Evolutionary conservation across 1,139 yeast genomes (phyloP), one percentile per base, ranked within the genome.

Genomic region (Candida tetrigidarum): DNA sequence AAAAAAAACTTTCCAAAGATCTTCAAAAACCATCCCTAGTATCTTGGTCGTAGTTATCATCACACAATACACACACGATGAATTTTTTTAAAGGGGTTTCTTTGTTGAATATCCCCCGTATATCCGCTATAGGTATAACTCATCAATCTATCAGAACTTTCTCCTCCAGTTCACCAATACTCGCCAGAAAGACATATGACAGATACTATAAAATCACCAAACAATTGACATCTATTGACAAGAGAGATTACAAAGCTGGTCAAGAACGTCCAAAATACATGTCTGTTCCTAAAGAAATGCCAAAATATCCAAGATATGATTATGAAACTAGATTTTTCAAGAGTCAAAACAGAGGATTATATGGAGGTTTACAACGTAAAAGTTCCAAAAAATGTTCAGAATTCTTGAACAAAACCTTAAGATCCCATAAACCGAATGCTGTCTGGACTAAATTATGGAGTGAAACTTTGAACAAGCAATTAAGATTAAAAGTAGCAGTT

Each of bases 271-370:
- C 67, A 3, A 51, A 57, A 16, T 65, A 66, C 3, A 49, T 67
- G 19, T 50, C 64, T 48, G 67, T 85, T 45, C 89, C 91, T 37
- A 60, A 65, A 42, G 61, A 70, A 47, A 68, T 67, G 43, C 69
- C 74, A 29, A 59, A 71, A 46, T 78, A 78, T 58, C 98, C 99
- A 11, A 84, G 78, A 14, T 93, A 93, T 65, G 86, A 90, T 43
- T 92, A 85, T 63, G 92, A 87, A 50, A 76, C 97, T 3, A 69
- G 75, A 46, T 75, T 83, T 53, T 92, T 84, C 71, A 91, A 91
- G 63, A 86, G 92, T 66, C 84, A 92, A 56, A 89, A 92, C 64
- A 72, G 86, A 47, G 98, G 98, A 7, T 76, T 93, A 41, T 92
- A 80, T 63, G 99, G 98, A 19, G 98, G 97, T 14, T 80, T 86